Conservation (phyloP, 78 protist species). For the Polysphondylium violaceum region DNA sequence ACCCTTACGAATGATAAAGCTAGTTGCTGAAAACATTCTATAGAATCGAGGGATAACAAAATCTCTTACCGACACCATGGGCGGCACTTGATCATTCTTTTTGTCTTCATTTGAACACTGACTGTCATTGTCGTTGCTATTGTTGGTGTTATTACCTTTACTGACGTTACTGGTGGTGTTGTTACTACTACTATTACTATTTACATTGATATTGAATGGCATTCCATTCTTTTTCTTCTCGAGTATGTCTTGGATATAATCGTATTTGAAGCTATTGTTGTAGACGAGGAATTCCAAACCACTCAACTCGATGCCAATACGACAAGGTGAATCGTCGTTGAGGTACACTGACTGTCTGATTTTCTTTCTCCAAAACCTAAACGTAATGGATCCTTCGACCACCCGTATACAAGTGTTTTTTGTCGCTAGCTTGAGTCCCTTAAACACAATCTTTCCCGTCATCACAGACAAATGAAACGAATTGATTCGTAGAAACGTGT, state of each 20-base stretch:
- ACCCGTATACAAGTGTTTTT: conserved; percentile 58
- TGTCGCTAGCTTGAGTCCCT: conserved; percentile 68
- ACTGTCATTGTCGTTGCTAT: background rate
- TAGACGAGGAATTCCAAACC: conserved; percentile 79
- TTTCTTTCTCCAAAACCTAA: conserved; percentile 52
- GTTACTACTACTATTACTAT: background rate
- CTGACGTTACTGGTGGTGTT: background rate
- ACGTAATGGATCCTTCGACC: conserved; percentile 49
- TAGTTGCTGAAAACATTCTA: conserved; percentile 62
- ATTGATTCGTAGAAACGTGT: conserved; percentile 31
- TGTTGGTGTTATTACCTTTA: conserved; percentile 14
- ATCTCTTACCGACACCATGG: conserved; percentile 51
- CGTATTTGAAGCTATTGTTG: conserved; percentile 70
- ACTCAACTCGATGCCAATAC: conserved; percentile 26
- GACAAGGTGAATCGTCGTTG: conserved; percentile 31
- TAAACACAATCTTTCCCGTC: conserved; percentile 48
- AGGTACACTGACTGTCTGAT: conserved; percentile 40
- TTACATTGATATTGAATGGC: background rate
- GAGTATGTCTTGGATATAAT: conserved; percentile 51
- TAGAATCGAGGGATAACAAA: conserved; percentile 62
- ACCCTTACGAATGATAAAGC: conserved; percentile 53
- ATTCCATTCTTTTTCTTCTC: background rate
- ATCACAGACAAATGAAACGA: conserved; percentile 52
- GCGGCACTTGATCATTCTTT: conserved; percentile 9
- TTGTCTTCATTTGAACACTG: background rate